Evolutionary conservation across 305 asterid species (phyloP).

Genomic region (Petunia hybrid): DNA sequence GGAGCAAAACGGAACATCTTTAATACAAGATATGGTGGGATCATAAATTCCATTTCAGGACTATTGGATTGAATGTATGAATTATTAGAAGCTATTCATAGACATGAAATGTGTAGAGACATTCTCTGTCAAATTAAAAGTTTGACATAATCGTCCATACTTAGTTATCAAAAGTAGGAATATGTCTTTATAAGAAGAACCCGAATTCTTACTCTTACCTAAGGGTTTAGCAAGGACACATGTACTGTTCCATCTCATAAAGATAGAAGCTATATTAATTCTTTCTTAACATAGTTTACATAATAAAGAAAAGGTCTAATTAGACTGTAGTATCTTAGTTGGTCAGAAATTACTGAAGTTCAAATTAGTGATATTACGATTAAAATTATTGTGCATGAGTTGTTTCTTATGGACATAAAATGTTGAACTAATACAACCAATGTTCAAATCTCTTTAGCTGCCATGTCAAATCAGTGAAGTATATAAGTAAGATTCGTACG

Average conservation of each 20-base stretch:
- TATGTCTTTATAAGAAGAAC: neutral
- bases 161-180: constrained; percentile 23
- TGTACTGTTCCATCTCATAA: neutral
- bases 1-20: neutral
- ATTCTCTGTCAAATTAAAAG: constrained; percentile 22
- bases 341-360: neutral
- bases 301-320: neutral
- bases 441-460: neutral
- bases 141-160: neutral
- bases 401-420: constrained; percentile 11
- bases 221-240: neutral
- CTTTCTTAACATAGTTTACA: constrained; percentile 2
- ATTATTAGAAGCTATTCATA: neutral
- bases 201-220: constrained; percentile 17
- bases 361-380: neutral
- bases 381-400: neutral
- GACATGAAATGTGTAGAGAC: neutral
- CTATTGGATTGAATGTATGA: neutral
- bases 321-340: neutral
- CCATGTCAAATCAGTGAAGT: too few species aligned
- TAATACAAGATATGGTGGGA: neutral
- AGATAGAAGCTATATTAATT: neutral
- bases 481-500: too few species aligned
- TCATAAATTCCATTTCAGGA: neutral
- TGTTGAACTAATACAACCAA: neutral